Evolutionary conservation across 106 monocot genomes (phyloP).

Genomic region (Dendrobium catenatum): DNA sequence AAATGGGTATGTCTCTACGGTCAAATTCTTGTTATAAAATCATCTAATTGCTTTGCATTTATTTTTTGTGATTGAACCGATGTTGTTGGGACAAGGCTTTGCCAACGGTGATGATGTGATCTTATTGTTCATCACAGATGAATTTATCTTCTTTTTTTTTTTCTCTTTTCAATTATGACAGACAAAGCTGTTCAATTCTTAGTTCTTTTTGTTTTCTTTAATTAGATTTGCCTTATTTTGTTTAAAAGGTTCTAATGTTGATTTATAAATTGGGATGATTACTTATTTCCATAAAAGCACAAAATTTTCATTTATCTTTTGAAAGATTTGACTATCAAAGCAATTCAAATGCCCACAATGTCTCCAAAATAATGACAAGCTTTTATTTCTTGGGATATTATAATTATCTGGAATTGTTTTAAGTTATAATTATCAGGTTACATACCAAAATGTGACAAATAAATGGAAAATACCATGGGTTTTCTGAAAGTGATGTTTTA

Average conservation of each 20-base stretch:
- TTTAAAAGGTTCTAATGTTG: neutral
- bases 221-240: neutral
- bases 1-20: conserved; percentile 62
- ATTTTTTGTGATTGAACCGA: neutral
- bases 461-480: neutral
- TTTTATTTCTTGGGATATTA: neutral
- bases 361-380: neutral
- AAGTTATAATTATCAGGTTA: neutral
- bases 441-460: neutral
- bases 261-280: neutral
- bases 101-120: neutral
- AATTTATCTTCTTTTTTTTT: neutral
- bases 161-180: neutral
- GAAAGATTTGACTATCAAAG: neutral
- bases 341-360: neutral
- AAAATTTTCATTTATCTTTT: neutral
- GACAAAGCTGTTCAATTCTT: neutral
- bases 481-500: neutral
- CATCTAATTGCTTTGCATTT: neutral
- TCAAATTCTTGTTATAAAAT: neutral
- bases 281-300: neutral
- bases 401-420: neutral
- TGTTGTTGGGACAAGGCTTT: neutral
- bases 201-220: neutral
- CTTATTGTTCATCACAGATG: neutral